These are phyloP conservation scores for Xylaria sp. DNA, from an alignment of 2,329 filamentous ascomycete genomes.

Conservation along the genomic window DNA sequence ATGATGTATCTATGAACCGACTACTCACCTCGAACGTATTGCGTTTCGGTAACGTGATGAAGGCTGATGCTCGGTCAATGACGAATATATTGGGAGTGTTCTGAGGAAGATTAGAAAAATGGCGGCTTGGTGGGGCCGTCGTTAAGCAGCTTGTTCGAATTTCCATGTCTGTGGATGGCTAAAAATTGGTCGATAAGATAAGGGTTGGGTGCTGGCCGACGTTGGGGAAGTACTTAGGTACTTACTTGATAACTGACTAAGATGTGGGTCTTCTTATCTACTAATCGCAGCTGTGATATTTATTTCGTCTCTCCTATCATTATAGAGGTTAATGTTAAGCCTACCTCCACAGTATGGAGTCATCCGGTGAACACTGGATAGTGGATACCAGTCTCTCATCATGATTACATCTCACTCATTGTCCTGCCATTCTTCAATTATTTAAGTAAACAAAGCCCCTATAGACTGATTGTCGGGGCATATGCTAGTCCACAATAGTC, in stretches of 20 bases:
- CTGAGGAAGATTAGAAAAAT: slow-evolving; percentile 34
- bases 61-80: slow-evolving; percentile 34
- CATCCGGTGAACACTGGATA: slow-evolving; percentile 39
- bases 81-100: slow-evolving; percentile 20
- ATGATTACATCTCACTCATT: slow-evolving; percentile 25
- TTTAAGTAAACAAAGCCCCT: neutral
- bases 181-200: slow-evolving; percentile 39
- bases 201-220: slow-evolving; percentile 27
- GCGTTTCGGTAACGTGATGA: slow-evolving; percentile 80
- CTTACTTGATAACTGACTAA: neutral
- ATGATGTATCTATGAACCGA: neutral
- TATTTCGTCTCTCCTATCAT: no score
- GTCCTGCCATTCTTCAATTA: neutral
- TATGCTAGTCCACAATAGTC: neutral
- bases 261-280: neutral
- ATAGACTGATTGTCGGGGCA: neutral
- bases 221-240: neutral
- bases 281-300: no score
- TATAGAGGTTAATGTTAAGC: no score
- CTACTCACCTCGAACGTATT: slow-evolving; percentile 40
- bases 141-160: slow-evolving; percentile 24
- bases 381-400: slow-evolving; percentile 26
- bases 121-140: slow-evolving; percentile 24
- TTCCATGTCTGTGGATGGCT: slow-evolving; percentile 32
- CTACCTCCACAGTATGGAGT: slow-evolving; percentile 35